Evolutionary conservation across 2,329 filamentous ascomycete species (phyloP).

Genomic region (Sporothrix curviconia): DNA sequence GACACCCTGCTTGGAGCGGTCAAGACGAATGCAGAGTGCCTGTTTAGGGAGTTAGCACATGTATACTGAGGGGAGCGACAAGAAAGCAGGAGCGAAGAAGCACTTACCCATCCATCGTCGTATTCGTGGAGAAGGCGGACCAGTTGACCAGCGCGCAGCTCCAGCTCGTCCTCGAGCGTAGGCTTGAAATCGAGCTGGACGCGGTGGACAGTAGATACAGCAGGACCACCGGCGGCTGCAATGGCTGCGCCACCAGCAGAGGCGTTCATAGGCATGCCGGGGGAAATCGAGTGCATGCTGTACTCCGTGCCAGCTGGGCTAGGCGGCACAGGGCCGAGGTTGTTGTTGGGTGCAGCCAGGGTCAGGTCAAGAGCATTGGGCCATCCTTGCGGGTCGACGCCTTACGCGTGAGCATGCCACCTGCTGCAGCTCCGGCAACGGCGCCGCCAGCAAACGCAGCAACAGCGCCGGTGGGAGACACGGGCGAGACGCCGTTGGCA

Average conservation of each 20-base stretch:
- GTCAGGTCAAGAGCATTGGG: slow-evolving; percentile 51
- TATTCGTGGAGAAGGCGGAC: slow-evolving; percentile 91
- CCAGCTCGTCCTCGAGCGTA: slow-evolving; percentile 86
- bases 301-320: slow-evolving; percentile 60
- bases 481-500: slow-evolving; percentile 23
- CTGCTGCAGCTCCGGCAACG: slow-evolving; percentile 34
- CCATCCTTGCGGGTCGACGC: slow-evolving; percentile 49
- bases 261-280: slow-evolving; percentile 38
- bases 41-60: slow-evolving; percentile 28
- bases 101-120: slow-evolving; percentile 92
- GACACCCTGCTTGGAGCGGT: slow-evolving; percentile 87
- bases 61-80: slow-evolving; percentile 1
- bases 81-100: neutral
- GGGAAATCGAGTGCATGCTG: slow-evolving; percentile 48
- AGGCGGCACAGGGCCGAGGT: slow-evolving; percentile 36
- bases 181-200: slow-evolving; percentile 93
- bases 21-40: slow-evolving; percentile 86
- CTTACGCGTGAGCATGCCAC: slow-evolving; percentile 43
- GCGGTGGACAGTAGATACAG: slow-evolving; percentile 67
- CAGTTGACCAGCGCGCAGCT: slow-evolving; percentile 71
- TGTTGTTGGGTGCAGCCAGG: slow-evolving; percentile 30
- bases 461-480: slow-evolving; percentile 16
- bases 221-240: slow-evolving; percentile 54
- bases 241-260: slow-evolving; percentile 53
- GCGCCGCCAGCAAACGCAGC: slow-evolving; percentile 31